A percentile compares a stretch with the other conserved stretches of the same genome.
Evolutionary conservation across 2,329 filamentous ascomycete species (phyloP).

Genomic region (Botrytis sinoallii): DNA sequence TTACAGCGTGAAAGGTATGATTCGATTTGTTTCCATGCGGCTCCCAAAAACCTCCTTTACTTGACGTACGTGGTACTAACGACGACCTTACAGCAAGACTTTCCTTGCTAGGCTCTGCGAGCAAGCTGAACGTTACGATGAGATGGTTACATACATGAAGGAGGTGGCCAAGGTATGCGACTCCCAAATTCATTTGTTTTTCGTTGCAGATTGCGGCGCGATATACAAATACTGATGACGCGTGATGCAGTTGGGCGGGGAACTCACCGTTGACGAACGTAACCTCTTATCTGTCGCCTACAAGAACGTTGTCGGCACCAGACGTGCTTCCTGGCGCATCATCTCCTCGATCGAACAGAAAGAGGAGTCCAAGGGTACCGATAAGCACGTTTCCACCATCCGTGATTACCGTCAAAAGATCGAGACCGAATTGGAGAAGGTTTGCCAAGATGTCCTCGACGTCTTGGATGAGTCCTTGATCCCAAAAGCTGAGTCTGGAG

Average conservation of each 20-base stretch:
- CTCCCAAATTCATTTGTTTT: conserved; percentile 29
- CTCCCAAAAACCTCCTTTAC: conserved; percentile 16
- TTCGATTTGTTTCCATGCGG: conserved; percentile 15
- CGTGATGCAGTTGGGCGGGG: conserved; percentile 55
- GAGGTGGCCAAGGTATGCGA: conserved; percentile 84
- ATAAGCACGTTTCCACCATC: conserved; percentile 92
- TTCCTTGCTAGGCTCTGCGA: conserved; percentile 99
- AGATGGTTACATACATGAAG: conserved; percentile 99
- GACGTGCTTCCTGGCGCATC: conserved; percentile 98
- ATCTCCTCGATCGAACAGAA: conserved; percentile 99
- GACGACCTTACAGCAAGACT: conserved; percentile 72
- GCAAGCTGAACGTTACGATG: conserved; percentile 99
- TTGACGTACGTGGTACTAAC: conserved; percentile 25
- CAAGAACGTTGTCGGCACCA: conserved; percentile 99
- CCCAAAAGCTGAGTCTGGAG: conserved; percentile 91
- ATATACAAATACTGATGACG: conserved; percentile 28
- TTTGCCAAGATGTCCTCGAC: conserved; percentile 96
- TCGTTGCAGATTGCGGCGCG: conserved; percentile 15
- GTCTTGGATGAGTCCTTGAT: conserved; percentile 92
- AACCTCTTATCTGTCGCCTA: conserved; percentile 98
- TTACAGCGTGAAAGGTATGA: conserved; percentile 39
- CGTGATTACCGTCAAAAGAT: conserved; percentile 98
- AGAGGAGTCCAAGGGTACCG: conserved; percentile 97
- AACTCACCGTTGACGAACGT: conserved; percentile 93
- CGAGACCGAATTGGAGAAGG: conserved; percentile 92